Conservation (phyloP, 2,329 filamentous ascomycete species). For the Cladosporium sp. region DNA sequence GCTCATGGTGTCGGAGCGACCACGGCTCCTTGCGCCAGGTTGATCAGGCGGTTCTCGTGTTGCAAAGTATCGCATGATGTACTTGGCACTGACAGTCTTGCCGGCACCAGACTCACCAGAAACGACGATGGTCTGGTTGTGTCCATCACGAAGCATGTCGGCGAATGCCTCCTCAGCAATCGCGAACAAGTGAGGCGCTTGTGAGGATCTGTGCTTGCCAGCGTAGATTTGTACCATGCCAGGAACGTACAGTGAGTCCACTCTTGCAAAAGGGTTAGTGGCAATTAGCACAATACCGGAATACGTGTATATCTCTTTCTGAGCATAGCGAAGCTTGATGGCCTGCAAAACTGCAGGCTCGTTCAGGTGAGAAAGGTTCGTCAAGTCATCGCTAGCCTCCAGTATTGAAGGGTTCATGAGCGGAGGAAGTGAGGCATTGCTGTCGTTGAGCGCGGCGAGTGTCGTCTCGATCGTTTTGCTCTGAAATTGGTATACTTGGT, state of each 20-base stretch:
- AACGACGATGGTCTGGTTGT: conserved; percentile 99
- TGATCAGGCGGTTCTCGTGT: conserved; percentile 93
- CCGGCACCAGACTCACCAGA: conserved; percentile 98
- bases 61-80: conserved; percentile 99
- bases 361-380: conserved; percentile 95
- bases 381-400: conserved; percentile 96
- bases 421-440: conserved; percentile 78
- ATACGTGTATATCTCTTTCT: conserved; percentile 99
- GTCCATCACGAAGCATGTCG: conserved; percentile 93
- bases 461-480: conserved; percentile 79
- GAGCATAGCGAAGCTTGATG: conserved; percentile 92
- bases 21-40: conserved; percentile 74
- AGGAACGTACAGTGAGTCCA: conserved; percentile 96
- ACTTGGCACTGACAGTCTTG: conserved; percentile 99
- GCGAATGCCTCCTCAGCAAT: conserved; percentile 99
- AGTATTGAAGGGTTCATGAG: conserved; percentile 98
- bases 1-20: conserved; percentile 78
- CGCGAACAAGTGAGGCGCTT: conserved; percentile 96
- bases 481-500: conserved; percentile 49
- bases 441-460: conserved; percentile 72
- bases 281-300: conserved; percentile 98
- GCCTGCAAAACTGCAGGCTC: conserved; percentile 97
- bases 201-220: conserved; percentile 92
- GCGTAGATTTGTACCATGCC: conserved; percentile 99
- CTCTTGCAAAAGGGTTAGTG: conserved; percentile 94